Evolutionary conservation across 331 rosid species (phyloP).

Genomic region (Spiraea crenata): DNA sequence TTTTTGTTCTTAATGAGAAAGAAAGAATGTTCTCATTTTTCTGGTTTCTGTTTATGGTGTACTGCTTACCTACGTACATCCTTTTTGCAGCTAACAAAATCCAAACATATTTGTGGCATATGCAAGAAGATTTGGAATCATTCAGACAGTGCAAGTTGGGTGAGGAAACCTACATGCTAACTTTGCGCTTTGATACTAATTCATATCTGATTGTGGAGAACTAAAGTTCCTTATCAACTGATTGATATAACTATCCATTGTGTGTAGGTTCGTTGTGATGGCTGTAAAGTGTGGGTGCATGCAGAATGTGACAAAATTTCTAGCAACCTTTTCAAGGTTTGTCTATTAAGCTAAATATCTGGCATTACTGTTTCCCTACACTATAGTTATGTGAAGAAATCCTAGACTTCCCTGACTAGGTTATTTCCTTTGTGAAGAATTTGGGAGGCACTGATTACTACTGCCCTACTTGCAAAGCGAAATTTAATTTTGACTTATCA

Average conservation of each 20-base stretch:
- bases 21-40: background rate
- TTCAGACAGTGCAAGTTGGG: conserved; percentile 98
- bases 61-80: conserved; percentile 15
- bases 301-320: conserved; percentile 95
- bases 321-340: conserved; percentile 78
- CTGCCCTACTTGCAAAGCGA: conserved; percentile 99
- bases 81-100: conserved; percentile 67
- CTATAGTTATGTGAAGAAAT: conserved; percentile 22
- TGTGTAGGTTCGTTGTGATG: conserved; percentile 97
- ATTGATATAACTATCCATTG: conserved; percentile 21
- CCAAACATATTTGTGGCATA: conserved; percentile 94
- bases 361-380: conserved; percentile 19
- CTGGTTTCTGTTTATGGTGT: background rate
- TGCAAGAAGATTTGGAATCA: conserved; percentile 93
- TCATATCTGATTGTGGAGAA: conserved; percentile 11
- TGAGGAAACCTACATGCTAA: conserved; percentile 43
- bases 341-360: conserved; percentile 20
- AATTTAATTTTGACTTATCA: conserved; percentile 90
- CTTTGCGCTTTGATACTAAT: background rate
- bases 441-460: conserved; percentile 90
- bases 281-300: conserved; percentile 99
- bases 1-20: background rate
- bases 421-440: conserved; percentile 52
- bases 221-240: conserved; percentile 19
- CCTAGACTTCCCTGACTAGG: conserved; percentile 33